These are phyloP conservation scores for Fusarium dlaminii DNA, from an alignment of 2,329 filamentous ascomycete species.

Conservation along the genomic window DNA sequence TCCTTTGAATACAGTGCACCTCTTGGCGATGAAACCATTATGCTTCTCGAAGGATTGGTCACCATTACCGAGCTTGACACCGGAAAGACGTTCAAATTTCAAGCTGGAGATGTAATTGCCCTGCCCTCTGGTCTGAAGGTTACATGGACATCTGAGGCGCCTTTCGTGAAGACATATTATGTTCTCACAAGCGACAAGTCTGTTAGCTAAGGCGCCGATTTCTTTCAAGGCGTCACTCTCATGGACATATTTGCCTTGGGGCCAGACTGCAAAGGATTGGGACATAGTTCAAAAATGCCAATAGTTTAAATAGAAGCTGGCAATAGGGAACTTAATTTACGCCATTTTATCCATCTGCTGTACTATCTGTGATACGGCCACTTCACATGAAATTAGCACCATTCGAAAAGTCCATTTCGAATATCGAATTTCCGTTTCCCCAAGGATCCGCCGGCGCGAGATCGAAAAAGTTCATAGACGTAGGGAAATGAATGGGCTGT, in stretches of 20 bases:
- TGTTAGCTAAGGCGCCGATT: fast-evolving
- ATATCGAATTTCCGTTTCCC: not conserved
- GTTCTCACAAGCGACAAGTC: not conserved
- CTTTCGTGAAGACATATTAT: not conserved
- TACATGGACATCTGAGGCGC: not conserved
- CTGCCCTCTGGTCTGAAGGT: not conserved
- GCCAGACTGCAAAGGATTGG: not conserved
- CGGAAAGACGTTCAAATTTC: not conserved
- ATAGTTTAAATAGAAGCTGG: not conserved
- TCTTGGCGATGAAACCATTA: not conserved
- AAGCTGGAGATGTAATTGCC: not conserved
- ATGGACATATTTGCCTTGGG: fast-evolving
- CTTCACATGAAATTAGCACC: not conserved
- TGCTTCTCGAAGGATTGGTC: not conserved
- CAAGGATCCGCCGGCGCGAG: not conserved
- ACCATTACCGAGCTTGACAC: not conserved
- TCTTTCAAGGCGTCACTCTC: not conserved
- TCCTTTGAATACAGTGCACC: not conserved
- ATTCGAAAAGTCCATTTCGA: not conserved
- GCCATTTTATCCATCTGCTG: not conserved
- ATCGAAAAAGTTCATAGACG: not conserved
- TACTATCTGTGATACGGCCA: not conserved
- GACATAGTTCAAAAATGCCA: not conserved
- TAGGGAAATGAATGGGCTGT: not conserved
- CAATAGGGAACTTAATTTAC: not conserved